Base-by-base conservation (phyloP, 2,329 filamentous ascomycete genomes). In the Helotiales sp. region DNA sequence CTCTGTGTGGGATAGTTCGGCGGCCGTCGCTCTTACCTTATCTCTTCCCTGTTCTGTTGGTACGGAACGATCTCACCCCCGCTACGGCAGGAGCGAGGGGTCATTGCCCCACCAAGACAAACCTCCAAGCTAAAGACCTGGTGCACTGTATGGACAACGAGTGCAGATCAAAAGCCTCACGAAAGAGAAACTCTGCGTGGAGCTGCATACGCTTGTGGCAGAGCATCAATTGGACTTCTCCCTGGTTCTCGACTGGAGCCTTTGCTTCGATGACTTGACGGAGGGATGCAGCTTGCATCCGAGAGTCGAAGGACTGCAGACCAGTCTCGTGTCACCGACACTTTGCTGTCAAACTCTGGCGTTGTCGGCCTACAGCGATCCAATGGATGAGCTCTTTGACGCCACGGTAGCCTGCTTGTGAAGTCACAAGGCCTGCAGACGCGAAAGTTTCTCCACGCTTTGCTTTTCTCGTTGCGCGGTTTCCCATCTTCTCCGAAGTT, bases 151-250 rank as follows among this genome's bases (percentile, higher is more conserved):
- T 40, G 36, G 36, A 6, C 36, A n/a, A 40, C n/a, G 36, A 44
- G 19, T 25, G 40, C 40, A 44, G 12, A 25, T 12, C 12, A 44
- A 44, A 44, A 44, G 12, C 8, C 40, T 10, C 10, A 24, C n/a
- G n/a, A n/a, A 6, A 3, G 25, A n/a, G 17, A 30, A 29, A 47
- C 8, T 8, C 42, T n/a, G 5, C n/a, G 44, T 38, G 42, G 29
- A 19, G 46, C 46, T 54, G 52, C 36, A 52, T 44, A 25, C 19
- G 48, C 27, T 58, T 47, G 19, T 52, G 52, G 55, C 27, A 42
- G 30, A 15, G 22, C 40, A 52, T 9, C 52, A 58, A 58, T 52
- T 58, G 56, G 56, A 19, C 40, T 19, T 31, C 8, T 47, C 33
- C 47, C 29, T 12, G n/a, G 30, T 25, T 38, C 47, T 46, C 25